Evolutionary conservation across 352 stramenopile genomes (phyloP), one percentile per base, ranked within the genome.

Genomic region (Thalassiosira hispida): DNA sequence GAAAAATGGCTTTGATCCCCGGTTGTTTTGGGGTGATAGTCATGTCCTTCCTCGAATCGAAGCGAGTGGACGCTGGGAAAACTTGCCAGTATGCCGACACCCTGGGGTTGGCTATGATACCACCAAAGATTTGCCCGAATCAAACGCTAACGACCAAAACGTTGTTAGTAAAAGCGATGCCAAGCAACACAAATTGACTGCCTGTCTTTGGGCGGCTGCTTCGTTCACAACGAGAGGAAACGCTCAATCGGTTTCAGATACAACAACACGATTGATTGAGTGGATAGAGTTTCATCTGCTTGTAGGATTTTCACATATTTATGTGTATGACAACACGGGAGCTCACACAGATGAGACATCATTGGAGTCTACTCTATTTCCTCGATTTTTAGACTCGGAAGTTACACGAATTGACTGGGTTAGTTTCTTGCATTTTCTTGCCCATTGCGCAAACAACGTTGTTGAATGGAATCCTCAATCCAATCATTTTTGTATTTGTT

Each of bases 291-390:
- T 83, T 74, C 79, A 91, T 68, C 69, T 90, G 46, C 61, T 90
- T 47, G 84, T 89, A 8, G 87, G 85, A 20, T 84, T 91, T 68
- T 85, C 91, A 71, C 87, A 91, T 66, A 85, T 93, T 29, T 89
- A 88, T 77, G 69, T 93, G 3, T 93, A 90, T 65, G 87, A 93
- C 51, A 93, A 93, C 60, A 86, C 76, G n/a, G 60, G 75, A 31
- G 75, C 74, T 12, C 66, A 84, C 33, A 77, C 72, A 35, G 49
- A 78, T 22, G 38, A 72, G 18, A 67, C 29, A 9, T 68, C 42
- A 55, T 27, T 85, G 35, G 55, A 77, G 23, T 53, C 65, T 11
- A 81, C 69, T 47, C 57, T 86, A 14, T 77, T 69, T 57, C 62
- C 66, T 65, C 44, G 76, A 25, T 83, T 81, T 59, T 65, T 73